Evolutionary conservation across 192 early-diverging fungal species (phyloP), one percentile per base, ranked within the genome.

Genomic region (Obelidium mucronatum): DNA sequence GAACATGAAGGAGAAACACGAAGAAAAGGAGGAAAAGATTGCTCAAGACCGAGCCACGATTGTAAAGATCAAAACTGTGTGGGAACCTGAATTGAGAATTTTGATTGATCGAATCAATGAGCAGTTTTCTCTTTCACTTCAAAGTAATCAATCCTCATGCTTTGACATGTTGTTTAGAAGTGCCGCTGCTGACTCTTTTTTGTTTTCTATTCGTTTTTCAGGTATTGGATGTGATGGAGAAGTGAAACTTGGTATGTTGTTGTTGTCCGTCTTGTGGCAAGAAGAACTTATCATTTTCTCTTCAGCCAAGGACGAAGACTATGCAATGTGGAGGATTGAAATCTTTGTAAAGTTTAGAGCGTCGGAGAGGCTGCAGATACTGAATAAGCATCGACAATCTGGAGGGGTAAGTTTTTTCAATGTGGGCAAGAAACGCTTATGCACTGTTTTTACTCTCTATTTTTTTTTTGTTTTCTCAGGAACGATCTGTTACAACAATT

Each of bases 401-500:
- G 98, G 97, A 62, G 98, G 92, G 44, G 96, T 88, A 86, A 76
- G 86, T 83, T 13, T 6, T 35, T n/a, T 19, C 44, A 48, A 48
- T 19, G 0, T 19, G 44, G 19, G n/a, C n/a, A 0, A 0, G 8
- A 22, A 0, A 48, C 44, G 44, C 0, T 19, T 15, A 48, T 48
- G 44, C 0, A 48, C n/a, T n/a, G n/a, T n/a, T n/a, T n/a, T n/a
- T n/a, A n/a, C n/a, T n/a, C n/a, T n/a, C n/a, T n/a, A n/a, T n/a
- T n/a, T n/a, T n/a, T n/a, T n/a, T n/a, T n/a, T n/a, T n/a, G 24
- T 3, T 74, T 36, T 40, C 53, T 5, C 79, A 92, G 89, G 97
- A 99, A 76, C 90, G 97, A 11, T 91, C 96, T 0, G 97, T 99
- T 28, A 94, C 95, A 2, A 99, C 98, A 0, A 98, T 98, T 58